Evolutionary conservation across 495 filamentous ascomycete genomes (phyloP).

Genomic region (Cercophora scortea): DNA sequence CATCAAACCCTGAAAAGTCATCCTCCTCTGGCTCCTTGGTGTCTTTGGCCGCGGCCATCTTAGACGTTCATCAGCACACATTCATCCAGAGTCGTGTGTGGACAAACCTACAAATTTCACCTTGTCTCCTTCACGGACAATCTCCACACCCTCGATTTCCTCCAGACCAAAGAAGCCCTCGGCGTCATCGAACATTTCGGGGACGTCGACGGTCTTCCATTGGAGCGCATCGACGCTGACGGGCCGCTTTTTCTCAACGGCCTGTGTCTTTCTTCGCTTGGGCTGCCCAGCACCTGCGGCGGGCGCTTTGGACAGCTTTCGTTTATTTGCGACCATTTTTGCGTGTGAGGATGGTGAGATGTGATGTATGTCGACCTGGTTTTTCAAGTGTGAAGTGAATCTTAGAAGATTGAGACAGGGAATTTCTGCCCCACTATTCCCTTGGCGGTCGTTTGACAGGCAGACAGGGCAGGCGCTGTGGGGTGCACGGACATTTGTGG

Average conservation of each 20-base stretch:
- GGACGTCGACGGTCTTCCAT: constrained; percentile 78
- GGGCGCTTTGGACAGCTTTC: constrained; percentile 28
- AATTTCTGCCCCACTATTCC: constrained; percentile 18
- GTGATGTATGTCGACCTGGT: no score
- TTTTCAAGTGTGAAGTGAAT: no score
- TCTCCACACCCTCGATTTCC: constrained; percentile 83
- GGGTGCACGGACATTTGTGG: no score
- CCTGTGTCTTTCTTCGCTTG: constrained; percentile 44
- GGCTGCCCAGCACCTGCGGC: constrained; percentile 5
- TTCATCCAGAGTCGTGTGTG: background rate
- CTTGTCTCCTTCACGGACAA: constrained; percentile 50
- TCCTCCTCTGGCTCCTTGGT: constrained; percentile 22
- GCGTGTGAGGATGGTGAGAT: background rate
- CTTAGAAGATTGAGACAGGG: background rate
- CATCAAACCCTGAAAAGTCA: constrained; percentile 50
- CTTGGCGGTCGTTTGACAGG: background rate
- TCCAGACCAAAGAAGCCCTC: constrained; percentile 92
- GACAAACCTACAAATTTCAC: constrained; percentile 45
- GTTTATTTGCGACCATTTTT: constrained; percentile 31
- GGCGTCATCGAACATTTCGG: constrained; percentile 83
- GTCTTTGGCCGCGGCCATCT: constrained; percentile 15
- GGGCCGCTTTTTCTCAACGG: constrained; percentile 19
- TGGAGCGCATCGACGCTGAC: constrained; percentile 55
- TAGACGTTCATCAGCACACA: background rate
- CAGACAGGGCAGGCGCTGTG: no score